Conservation (phyloP, 352 stramenopile species). For the Pythium aquatile region DNA sequence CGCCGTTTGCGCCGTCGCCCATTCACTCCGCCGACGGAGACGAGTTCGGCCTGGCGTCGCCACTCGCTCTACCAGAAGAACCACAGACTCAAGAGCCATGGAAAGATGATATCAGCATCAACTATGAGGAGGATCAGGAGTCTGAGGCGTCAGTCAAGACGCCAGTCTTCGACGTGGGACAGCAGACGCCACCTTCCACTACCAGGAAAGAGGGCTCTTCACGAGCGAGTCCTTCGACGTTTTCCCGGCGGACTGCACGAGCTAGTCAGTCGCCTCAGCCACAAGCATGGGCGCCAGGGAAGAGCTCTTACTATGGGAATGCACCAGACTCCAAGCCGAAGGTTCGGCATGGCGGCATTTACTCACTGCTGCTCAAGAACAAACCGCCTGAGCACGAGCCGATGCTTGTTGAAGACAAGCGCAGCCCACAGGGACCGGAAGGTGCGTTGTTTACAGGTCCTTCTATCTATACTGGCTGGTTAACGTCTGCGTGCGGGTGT, state of each 20-base stretch:
- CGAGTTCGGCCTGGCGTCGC: constrained; percentile 69
- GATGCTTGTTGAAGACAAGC: constrained; percentile 54
- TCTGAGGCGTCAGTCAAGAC: not conserved
- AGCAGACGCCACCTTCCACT: not conserved
- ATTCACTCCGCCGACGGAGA: constrained; percentile 34
- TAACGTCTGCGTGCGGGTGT: not conserved
- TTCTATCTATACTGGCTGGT: not conserved
- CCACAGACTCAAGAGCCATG: constrained; percentile 29
- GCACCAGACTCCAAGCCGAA: constrained; percentile 44
- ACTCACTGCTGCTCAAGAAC: constrained; percentile 74
- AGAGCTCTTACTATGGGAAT: not conserved
- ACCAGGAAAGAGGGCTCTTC: not conserved
- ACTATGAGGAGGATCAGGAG: constrained; percentile 16
- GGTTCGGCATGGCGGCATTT: constrained; percentile 73
- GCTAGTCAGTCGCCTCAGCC: constrained; percentile 5
- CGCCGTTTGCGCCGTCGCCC: constrained; percentile 39
- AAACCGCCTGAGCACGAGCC: constrained; percentile 43
- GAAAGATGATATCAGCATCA: constrained; percentile 28
- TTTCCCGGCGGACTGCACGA: not conserved
- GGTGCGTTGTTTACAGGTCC: not conserved
- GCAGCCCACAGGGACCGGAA: constrained; percentile 24
- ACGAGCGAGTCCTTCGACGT: constrained; percentile 9
- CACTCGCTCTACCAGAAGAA: constrained; percentile 52
- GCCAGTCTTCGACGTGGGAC: not conserved
- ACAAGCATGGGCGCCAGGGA: constrained; percentile 3